phyloP scores from a whole-genome alignment of 257 asterid genomes.

The Solanum rostratum region DNA sequence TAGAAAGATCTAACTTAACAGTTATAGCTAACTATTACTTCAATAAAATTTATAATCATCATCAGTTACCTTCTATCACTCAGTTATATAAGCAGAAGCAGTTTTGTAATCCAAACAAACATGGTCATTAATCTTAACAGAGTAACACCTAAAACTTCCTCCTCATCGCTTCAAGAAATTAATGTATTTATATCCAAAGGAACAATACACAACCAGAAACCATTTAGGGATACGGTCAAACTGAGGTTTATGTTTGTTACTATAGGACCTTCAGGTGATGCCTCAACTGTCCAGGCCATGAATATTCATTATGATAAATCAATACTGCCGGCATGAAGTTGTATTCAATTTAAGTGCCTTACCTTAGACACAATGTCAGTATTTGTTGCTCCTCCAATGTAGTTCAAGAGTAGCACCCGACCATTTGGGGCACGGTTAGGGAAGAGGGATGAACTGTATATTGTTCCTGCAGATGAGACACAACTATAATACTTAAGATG shows the following conservation, averaged over 20 bases:
- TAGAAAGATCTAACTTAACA: background rate
- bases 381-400: conserved; percentile 93
- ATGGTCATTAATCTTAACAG: background rate
- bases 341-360: background rate
- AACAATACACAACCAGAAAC: background rate
- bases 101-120: background rate
- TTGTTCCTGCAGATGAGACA: conserved; percentile 57
- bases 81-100: background rate
- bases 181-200: background rate
- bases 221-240: background rate
- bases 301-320: background rate
- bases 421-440: conserved; percentile 97
- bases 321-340: background rate
- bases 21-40: background rate
- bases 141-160: background rate
- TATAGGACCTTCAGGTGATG: background rate
- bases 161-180: background rate
- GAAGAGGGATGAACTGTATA: conserved; percentile 94
- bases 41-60: background rate
- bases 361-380: conserved; percentile 78
- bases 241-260: background rate
- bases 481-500: background rate
- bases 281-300: background rate
- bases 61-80: background rate
- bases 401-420: conserved; percentile 79